Evolutionary conservation across 2,329 filamentous ascomycete species (phyloP), one percentile per base, ranked within the genome.

Genomic region (Penicillium sp.): DNA sequence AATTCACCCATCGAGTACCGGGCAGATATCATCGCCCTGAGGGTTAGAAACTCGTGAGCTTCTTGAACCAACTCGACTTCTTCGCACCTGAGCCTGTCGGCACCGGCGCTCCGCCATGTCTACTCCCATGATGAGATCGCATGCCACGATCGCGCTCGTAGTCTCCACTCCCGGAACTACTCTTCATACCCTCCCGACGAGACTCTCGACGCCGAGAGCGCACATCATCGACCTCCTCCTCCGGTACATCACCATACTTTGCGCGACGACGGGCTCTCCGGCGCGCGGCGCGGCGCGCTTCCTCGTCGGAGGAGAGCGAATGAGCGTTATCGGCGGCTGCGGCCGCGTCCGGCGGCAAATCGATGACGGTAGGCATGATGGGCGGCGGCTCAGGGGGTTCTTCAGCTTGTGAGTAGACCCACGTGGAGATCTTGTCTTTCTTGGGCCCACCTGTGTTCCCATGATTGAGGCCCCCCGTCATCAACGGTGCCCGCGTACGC

Each of bases 391-490:
- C 79, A 0, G 80, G 79, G 16, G 79, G 80, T 19, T 82, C 79
- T 27, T 74, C 75, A 9, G 75, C 71, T 64, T 81, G 79, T 2
- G 78, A 79, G 59, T 82, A 73, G 7, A 82, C 74, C 80, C 80
- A 82, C 6, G 78, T 80, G 7, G 79, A 79, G 36, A 78, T 82
- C 66, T 82, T 81, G 54, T 82, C 77, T 64, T 76, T 65, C 58
- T 65, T 60, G 24, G 46, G 40, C 6, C 52, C 56, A 39, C 59
- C 59, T 14, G 54, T 55, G n/a, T 56, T 33, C 7, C 60, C 60
- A 37, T 63, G 58, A 39, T 60, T 78, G 22, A 69, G 61, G n/a
- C 71, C 76, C 19, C 75, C 73, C 35, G 68, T 65, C 62, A 71
- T 73, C 59, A 74, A 68, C 35, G 73, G 71, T 1, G 66, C 53